Percentiles rank a stretch among this genome's conserved stretches.
These are phyloP conservation scores for Coprinellus micaceus DNA, from an alignment of 768 basidiomycete species.

Conservation along the genomic window DNA sequence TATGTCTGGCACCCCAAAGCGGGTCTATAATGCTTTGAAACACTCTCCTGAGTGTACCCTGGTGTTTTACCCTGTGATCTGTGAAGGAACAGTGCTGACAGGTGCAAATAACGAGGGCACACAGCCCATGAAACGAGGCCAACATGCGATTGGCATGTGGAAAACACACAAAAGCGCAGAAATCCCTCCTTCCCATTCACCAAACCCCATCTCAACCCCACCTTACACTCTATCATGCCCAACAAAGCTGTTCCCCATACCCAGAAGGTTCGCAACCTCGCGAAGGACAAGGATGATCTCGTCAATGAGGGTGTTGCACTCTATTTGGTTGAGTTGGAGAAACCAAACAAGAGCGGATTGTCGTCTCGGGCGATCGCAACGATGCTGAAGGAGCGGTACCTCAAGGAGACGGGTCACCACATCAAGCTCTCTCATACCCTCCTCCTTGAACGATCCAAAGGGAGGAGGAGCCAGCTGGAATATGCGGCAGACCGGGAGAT, in stretches of 20 bases:
- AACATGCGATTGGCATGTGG: background rate
- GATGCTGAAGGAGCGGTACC: conserved; percentile 11
- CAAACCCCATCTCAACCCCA: background rate
- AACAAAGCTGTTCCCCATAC: background rate
- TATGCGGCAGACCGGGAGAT: conserved; percentile 26
- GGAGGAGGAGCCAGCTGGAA: conserved; percentile 17
- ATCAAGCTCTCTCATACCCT: conserved; percentile 16
- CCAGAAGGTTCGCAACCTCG: background rate
- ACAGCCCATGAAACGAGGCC: background rate
- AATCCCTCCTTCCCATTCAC: background rate
- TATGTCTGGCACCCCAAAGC: background rate
- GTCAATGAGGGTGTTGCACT: background rate
- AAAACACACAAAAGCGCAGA: background rate
- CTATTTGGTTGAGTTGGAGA: background rate
- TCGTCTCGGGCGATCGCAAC: conserved; percentile 13
- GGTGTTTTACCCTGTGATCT: background rate
- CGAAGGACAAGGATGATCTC: background rate
- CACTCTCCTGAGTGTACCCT: background rate
- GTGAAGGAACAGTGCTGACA: background rate
- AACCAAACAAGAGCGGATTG: background rate
- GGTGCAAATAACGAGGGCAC: background rate
- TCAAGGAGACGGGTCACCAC: conserved; percentile 12
- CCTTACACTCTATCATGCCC: background rate
- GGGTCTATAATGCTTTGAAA: background rate
- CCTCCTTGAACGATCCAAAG: conserved; percentile 16